A percentile compares a stretch with the other conserved stretches of the same genome.
These are phyloP conservation scores for Purshia tridentata DNA, from an alignment of 306 rosid genomes.

Conservation along the genomic window DNA sequence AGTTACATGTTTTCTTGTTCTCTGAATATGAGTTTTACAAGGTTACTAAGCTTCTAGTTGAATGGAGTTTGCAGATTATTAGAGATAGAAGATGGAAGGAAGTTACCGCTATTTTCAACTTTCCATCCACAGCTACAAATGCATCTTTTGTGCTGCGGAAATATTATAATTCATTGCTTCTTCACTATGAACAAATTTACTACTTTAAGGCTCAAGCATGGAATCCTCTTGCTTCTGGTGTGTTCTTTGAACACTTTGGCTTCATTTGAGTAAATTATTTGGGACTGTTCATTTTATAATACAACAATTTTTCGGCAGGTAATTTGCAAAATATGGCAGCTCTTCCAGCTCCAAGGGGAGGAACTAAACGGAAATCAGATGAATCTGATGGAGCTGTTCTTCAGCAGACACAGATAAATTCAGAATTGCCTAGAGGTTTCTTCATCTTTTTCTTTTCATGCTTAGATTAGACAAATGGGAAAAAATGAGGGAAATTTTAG, in stretches of 20 bases:
- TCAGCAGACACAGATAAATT: slow-evolving; percentile 38
- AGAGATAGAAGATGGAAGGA: slow-evolving; percentile 88
- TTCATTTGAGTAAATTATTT: slow-evolving; percentile 13
- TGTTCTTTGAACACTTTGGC: slow-evolving; percentile 13
- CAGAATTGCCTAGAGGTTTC: slow-evolving; percentile 58
- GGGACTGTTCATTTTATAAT: slow-evolving; percentile 18
- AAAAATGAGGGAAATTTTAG: too few species aligned
- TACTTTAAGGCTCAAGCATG: slow-evolving; percentile 60
- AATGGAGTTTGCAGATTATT: slow-evolving; percentile 54
- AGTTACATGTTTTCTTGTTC: slow-evolving; percentile 1
- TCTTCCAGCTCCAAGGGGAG: slow-evolving; percentile 33
- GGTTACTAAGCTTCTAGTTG: slow-evolving; percentile 15
- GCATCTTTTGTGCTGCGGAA: slow-evolving; percentile 90
- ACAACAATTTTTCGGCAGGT: slow-evolving; percentile 41
- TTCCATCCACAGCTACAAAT: slow-evolving; percentile 94
- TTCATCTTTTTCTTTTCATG: slow-evolving; percentile 8
- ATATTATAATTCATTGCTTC: slow-evolving; percentile 74
- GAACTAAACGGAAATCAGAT: slow-evolving; percentile 32
- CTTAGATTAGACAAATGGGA: neutral
- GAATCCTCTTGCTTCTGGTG: slow-evolving; percentile 45
- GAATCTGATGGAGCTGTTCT: slow-evolving; percentile 32
- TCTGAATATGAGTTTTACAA: neutral
- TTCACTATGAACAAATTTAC: slow-evolving; percentile 76
- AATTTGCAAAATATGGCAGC: slow-evolving; percentile 33
- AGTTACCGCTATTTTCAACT: slow-evolving; percentile 77